These are phyloP conservation scores for Prosopis cineraria DNA, from an alignment of 306 rosid species.

Conservation along the genomic window DNA sequence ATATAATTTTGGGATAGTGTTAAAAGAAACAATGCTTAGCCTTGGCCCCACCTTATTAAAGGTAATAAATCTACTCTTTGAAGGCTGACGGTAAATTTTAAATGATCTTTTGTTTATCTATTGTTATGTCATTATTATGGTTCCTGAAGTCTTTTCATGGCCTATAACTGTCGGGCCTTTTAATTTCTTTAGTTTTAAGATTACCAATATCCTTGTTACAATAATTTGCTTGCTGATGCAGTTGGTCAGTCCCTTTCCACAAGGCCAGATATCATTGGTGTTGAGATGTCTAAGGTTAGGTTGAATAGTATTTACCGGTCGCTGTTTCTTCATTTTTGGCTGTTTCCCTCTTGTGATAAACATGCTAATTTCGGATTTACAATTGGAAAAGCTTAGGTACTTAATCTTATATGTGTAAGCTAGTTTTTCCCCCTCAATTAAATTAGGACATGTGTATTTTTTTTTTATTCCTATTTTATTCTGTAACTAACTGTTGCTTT, in stretches of 20 bases:
- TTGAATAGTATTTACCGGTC: constrained; percentile 9
- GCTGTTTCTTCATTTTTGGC: constrained; percentile 17
- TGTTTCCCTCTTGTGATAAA: constrained; percentile 25
- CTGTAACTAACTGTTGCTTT: not conserved
- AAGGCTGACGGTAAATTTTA: constrained; percentile 20
- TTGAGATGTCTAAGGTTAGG: constrained; percentile 91
- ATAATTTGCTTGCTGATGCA: constrained; percentile 75
- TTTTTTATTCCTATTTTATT: not conserved
- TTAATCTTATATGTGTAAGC: not conserved
- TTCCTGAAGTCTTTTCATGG: constrained; percentile 23
- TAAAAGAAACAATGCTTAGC: constrained; percentile 85
- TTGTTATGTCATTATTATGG: constrained; percentile 15
- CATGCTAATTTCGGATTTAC: constrained; percentile 15
- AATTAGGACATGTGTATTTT: not conserved
- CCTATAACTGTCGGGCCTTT: constrained; percentile 37
- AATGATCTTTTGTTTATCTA: not conserved
- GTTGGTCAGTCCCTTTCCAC: constrained; percentile 99
- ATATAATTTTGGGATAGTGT: constrained; percentile 71
- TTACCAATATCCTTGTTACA: constrained; percentile 58
- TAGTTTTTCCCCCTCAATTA: not conserved
- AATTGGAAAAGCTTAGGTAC: not conserved
- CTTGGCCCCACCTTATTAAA: constrained; percentile 96
- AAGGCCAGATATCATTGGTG: constrained; percentile 95
- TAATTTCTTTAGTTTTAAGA: constrained; percentile 46
- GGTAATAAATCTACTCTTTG: constrained; percentile 54